Percentiles rank a stretch among this genome's conserved stretches.
These are phyloP conservation scores for Anthostomella pinea DNA, from an alignment of 2,329 filamentous ascomycete genomes.

Conservation along the genomic window DNA sequence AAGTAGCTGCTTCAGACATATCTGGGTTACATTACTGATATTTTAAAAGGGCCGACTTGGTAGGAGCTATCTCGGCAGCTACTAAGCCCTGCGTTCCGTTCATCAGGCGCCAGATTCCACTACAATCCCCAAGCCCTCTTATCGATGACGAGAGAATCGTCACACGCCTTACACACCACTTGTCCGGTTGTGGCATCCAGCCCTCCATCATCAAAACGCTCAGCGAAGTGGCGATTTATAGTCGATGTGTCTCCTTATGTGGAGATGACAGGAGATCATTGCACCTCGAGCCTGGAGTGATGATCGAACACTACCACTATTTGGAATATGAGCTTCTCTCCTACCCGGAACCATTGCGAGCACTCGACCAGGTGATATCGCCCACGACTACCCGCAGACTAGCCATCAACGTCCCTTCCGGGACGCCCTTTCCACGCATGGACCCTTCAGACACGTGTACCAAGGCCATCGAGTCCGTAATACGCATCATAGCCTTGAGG, in stretches of 20 bases:
- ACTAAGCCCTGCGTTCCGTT: conserved; percentile 33
- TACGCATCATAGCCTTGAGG: conserved; percentile 9
- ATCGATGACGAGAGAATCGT: conserved; percentile 8
- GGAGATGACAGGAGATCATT: not conserved
- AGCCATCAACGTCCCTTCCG: not conserved
- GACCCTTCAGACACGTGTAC: not conserved
- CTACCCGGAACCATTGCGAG: conserved; percentile 3
- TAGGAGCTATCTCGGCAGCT: conserved; percentile 33
- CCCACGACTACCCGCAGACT: not conserved
- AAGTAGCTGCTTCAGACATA: conserved; percentile 2
- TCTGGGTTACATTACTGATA: conserved; percentile 3
- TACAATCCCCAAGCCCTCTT: conserved; percentile 14
- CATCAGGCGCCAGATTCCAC: conserved; percentile 21
- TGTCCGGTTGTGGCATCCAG: conserved; percentile 23
- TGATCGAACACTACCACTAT: conserved; percentile 11
- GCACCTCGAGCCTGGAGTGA: conserved; percentile 2
- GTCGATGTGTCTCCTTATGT: conserved; percentile 1
- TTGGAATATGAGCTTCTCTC: conserved; percentile 9
- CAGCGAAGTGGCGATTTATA: conserved; percentile 26
- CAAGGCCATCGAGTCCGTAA: conserved; percentile 6
- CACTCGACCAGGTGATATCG: conserved; percentile 3
- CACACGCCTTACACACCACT: conserved; percentile 16
- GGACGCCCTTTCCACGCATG: not conserved
- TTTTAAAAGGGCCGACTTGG: conserved; percentile 34
- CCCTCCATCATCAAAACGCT: conserved; percentile 24